These are phyloP conservation scores for Dothistroma pini DNA, from an alignment of 2,329 filamentous ascomycete genomes.

Conservation along the genomic window DNA sequence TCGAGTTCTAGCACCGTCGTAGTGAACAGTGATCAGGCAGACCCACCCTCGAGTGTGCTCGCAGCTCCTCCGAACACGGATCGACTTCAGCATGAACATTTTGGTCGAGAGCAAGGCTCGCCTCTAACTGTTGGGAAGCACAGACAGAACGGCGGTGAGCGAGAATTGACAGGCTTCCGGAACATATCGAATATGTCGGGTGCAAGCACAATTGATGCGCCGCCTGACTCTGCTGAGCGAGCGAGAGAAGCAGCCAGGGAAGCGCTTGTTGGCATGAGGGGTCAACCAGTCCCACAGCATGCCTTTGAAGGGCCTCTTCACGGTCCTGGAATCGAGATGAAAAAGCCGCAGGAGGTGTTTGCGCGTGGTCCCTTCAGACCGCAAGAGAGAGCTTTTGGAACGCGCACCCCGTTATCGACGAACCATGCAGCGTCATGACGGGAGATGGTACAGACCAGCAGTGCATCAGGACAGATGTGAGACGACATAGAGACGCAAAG, in stretches of 20 bases:
- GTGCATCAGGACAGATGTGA: not conserved
- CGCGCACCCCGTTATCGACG: constrained; percentile 5
- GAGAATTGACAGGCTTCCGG: constrained; percentile 32
- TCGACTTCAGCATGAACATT: constrained; percentile 14
- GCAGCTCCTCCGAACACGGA: constrained; percentile 31
- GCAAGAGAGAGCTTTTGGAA: constrained; percentile 21
- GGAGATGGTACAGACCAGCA: not conserved
- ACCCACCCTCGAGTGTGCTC: constrained; percentile 32
- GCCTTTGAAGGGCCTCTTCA: constrained; percentile 29
- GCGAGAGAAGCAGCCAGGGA: constrained; percentile 13
- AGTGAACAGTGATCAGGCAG: constrained; percentile 26
- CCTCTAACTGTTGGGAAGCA: constrained; percentile 30
- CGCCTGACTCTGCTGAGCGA: constrained; percentile 26
- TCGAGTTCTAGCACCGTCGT: constrained; percentile 28
- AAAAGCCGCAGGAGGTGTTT: constrained; percentile 23
- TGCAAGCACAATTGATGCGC: constrained; percentile 36
- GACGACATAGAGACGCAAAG: not conserved
- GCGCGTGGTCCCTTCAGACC: constrained; percentile 25
- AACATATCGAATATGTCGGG: constrained; percentile 38
- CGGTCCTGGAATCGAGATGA: constrained; percentile 18
- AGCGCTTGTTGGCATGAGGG: constrained; percentile 18
- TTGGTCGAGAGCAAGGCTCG: constrained; percentile 18
- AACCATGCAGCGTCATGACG: not conserved
- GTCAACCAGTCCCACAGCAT: constrained; percentile 24
- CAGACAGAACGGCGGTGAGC: constrained; percentile 23